A percentile compares a stretch with the other conserved stretches of the same genome.
phyloP scores from a whole-genome alignment of 2,329 filamentous ascomycete species.

The Xylaria hypoxylon region DNA sequence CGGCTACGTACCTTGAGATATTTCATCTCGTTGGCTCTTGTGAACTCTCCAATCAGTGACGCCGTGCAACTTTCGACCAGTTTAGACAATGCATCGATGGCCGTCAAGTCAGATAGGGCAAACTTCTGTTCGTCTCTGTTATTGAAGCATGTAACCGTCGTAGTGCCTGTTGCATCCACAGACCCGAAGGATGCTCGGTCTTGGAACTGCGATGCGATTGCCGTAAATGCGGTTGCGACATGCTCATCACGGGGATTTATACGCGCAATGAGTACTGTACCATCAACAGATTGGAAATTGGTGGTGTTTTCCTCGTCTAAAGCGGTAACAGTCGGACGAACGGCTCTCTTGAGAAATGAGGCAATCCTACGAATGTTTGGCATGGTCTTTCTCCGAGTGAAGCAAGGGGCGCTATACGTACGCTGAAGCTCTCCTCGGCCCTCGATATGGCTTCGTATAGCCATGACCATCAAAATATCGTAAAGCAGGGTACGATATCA shows the following conservation, averaged over 20 bases:
- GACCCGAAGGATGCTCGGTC: slow-evolving; percentile 59
- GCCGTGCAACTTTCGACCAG: slow-evolving; percentile 55
- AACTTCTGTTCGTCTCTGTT: slow-evolving; percentile 54
- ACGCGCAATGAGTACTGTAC: slow-evolving; percentile 57
- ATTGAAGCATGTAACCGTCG: slow-evolving; percentile 55
- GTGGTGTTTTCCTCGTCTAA: slow-evolving; percentile 41
- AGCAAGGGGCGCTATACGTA: slow-evolving; percentile 42
- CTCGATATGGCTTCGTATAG: slow-evolving; percentile 56
- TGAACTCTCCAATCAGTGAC: slow-evolving; percentile 59
- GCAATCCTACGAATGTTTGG: slow-evolving; percentile 48
- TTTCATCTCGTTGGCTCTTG: slow-evolving; percentile 58
- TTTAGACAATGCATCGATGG: slow-evolving; percentile 51
- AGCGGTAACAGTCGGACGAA: slow-evolving; percentile 45
- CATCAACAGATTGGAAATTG: slow-evolving; percentile 55
- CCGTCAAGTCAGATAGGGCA: slow-evolving; percentile 50
- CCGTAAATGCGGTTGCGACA: slow-evolving; percentile 49
- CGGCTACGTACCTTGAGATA: slow-evolving; percentile 52
- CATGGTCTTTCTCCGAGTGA: neutral
- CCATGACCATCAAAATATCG: slow-evolving; percentile 56
- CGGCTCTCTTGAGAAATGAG: slow-evolving; percentile 48
- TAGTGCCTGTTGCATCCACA: slow-evolving; percentile 34
- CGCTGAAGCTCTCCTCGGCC: slow-evolving; percentile 55
- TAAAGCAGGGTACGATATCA: slow-evolving; percentile 61
- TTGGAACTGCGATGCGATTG: slow-evolving; percentile 52
- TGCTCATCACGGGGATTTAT: slow-evolving; percentile 49